phyloP scores from a whole-genome alignment of 2,329 filamentous ascomycete genomes.

The Sphaerulina vaccinii region DNA sequence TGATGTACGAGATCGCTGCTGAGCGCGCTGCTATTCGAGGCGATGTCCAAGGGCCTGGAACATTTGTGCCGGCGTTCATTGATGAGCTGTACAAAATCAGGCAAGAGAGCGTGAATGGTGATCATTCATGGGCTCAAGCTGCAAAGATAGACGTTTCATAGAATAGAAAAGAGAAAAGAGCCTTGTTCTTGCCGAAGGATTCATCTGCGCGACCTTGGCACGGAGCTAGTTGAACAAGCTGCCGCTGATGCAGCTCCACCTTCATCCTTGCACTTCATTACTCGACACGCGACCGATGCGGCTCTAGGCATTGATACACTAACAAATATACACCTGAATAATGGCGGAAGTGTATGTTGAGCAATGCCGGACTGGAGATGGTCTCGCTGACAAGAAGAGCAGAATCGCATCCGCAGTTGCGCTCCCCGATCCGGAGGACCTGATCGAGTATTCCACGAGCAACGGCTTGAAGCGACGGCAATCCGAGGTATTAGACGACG shows the following conservation, averaged over 20 bases:
- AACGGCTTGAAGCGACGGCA: conserved; percentile 32
- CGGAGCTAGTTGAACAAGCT: too few species aligned
- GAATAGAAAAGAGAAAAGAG: too few species aligned
- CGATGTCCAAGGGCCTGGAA: conserved; percentile 75
- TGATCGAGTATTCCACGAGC: conserved; percentile 8
- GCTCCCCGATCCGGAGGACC: conserved; percentile 20
- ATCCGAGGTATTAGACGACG: conserved; percentile 26
- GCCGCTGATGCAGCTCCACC: too few species aligned
- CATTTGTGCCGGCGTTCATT: conserved; percentile 80
- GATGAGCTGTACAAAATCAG: conserved; percentile 62
- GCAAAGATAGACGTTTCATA: conserved; percentile 50
- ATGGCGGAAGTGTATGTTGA: conserved; percentile 8
- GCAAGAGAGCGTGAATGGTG: conserved; percentile 49
- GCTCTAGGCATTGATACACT: not conserved
- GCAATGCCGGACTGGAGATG: not conserved
- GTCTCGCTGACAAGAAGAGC: conserved; percentile 1
- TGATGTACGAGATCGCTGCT: conserved; percentile 77
- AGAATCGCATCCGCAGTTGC: conserved; percentile 20
- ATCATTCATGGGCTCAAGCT: conserved; percentile 53
- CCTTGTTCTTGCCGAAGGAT: too few species aligned
- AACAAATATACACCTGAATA: not conserved
- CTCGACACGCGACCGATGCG: not conserved
- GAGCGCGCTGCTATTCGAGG: conserved; percentile 60
- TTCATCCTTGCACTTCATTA: not conserved
- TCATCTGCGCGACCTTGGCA: not conserved